Percentiles rank a stretch among this genome's conserved stretches.
Conservation (phyloP, 345 rosid genomes). For the Populus ilicifolia region DNA sequence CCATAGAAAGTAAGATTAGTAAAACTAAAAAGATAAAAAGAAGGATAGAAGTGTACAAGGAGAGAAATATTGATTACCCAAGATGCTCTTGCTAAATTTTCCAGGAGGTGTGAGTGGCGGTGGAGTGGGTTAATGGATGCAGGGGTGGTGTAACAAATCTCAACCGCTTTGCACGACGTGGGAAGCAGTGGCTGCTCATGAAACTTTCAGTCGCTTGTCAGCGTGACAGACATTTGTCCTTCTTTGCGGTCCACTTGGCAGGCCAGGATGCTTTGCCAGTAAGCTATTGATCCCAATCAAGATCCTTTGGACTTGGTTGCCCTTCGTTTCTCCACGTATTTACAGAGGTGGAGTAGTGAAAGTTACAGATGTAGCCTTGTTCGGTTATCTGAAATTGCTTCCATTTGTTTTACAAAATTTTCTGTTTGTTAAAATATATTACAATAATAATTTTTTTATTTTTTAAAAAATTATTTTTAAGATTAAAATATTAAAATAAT, state of each 20-base stretch:
- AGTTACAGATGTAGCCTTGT: background rate
- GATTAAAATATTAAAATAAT: too few relatives aligned
- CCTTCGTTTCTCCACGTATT: background rate
- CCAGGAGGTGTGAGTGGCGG: background rate
- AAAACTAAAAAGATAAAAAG: too few relatives aligned
- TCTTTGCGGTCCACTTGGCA: constrained; percentile 17
- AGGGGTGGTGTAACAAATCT: background rate
- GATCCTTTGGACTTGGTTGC: background rate
- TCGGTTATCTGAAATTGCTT: background rate
- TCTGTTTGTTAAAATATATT: too few relatives aligned
- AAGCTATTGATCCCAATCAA: background rate
- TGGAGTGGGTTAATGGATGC: background rate
- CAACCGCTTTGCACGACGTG: background rate
- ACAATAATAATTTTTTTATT: too few relatives aligned
- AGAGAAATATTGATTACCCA: background rate
- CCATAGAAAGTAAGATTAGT: too few relatives aligned
- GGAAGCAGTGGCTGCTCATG: background rate
- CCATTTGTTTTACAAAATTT: too few relatives aligned
- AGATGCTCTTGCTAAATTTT: background rate
- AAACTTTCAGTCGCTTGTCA: background rate
- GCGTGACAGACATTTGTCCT: constrained; percentile 20
- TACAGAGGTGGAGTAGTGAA: background rate
- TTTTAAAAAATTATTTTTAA: too few relatives aligned
- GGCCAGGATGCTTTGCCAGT: background rate
- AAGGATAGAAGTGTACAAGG: too few relatives aligned